Conservation (phyloP, 1,139 yeast species). For the Candida labiduridarum region DNA sequence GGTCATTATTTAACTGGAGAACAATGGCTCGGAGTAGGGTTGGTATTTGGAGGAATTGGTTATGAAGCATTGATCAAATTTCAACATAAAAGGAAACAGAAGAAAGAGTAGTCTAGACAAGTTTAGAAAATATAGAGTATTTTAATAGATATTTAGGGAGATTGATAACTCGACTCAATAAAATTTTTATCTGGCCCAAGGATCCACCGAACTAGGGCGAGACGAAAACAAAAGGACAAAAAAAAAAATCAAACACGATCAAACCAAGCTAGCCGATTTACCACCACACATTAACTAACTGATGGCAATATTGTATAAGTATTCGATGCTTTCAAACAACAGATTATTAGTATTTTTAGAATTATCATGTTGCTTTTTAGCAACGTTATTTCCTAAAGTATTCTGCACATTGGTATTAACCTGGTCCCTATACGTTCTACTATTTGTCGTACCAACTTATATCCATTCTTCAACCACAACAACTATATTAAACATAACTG, state of each 20-base stretch:
- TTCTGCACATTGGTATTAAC: constrained; percentile 51
- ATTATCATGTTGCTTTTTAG: constrained; percentile 48
- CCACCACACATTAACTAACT: not conserved
- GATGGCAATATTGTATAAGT: constrained; percentile 5
- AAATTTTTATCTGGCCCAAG: too few species aligned
- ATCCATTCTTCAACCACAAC: constrained; percentile 16
- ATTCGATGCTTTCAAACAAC: constrained; percentile 2
- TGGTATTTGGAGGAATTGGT: constrained; percentile 76
- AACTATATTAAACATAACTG: constrained; percentile 17
- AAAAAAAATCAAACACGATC: not conserved
- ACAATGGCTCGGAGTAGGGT: constrained; percentile 78
- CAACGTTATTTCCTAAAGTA: constrained; percentile 61
- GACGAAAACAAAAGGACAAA: not conserved
- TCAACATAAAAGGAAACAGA: constrained; percentile 7
- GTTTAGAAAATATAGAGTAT: not conserved
- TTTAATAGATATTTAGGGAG: not conserved
- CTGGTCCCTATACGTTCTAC: constrained; percentile 60
- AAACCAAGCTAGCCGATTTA: not conserved
- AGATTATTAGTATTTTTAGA: constrained; percentile 14
- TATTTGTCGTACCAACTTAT: constrained; percentile 22
- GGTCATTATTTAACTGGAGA: constrained; percentile 64
- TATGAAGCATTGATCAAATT: constrained; percentile 29
- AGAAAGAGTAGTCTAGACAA: constrained; percentile 3
- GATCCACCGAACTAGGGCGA: not conserved
- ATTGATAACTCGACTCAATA: not conserved